Percentiles rank a stretch among this genome's conserved stretches.
phyloP scores from a whole-genome alignment of 192 early-diverging fungal genomes.

The Podila clonocystis region DNA sequence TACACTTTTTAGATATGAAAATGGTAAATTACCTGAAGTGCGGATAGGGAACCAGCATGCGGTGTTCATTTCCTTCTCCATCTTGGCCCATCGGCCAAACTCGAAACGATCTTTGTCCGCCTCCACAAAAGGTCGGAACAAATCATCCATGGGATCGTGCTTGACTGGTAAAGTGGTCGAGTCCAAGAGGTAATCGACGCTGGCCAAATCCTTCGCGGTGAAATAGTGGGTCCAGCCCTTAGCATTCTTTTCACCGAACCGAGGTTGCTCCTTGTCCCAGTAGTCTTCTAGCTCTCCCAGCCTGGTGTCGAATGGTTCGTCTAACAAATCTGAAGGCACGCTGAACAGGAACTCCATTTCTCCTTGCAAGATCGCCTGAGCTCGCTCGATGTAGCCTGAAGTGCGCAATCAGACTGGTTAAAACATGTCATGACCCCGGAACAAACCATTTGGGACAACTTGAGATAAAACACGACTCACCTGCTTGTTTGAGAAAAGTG shows the following conservation, averaged over 20 bases:
- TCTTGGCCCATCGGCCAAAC: slow-evolving; percentile 31
- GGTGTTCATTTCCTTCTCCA: slow-evolving; percentile 35
- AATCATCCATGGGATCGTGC: slow-evolving; percentile 8
- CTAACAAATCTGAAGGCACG: slow-evolving; percentile 31
- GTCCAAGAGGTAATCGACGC: slow-evolving; percentile 27
- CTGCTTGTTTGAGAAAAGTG: slow-evolving; percentile 64
- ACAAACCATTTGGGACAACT: background rate
- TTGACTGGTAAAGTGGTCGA: slow-evolving; percentile 1
- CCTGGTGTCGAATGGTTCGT: slow-evolving; percentile 47
- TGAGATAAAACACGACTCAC: slow-evolving; percentile 25
- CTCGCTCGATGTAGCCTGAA: slow-evolving; percentile 62
- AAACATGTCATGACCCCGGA: background rate
- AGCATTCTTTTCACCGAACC: slow-evolving; percentile 64
- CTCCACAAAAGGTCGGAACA: slow-evolving; percentile 31
- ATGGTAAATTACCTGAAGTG: slow-evolving; percentile 26
- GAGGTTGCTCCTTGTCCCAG: slow-evolving; percentile 64
- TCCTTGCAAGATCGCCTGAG: slow-evolving; percentile 59
- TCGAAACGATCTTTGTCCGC: slow-evolving; percentile 29
- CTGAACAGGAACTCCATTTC: slow-evolving; percentile 62
- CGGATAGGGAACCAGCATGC: slow-evolving; percentile 43
- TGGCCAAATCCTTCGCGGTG: slow-evolving; percentile 40
- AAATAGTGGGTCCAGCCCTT: slow-evolving; percentile 60
- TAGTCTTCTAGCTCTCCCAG: slow-evolving; percentile 55
- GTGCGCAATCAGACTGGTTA: background rate
- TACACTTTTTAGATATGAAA: background rate